Percentiles rank a stretch among this genome's conserved stretches.
phyloP scores from a whole-genome alignment of 768 basidiomycete genomes.

The Tricholoma sp. region DNA sequence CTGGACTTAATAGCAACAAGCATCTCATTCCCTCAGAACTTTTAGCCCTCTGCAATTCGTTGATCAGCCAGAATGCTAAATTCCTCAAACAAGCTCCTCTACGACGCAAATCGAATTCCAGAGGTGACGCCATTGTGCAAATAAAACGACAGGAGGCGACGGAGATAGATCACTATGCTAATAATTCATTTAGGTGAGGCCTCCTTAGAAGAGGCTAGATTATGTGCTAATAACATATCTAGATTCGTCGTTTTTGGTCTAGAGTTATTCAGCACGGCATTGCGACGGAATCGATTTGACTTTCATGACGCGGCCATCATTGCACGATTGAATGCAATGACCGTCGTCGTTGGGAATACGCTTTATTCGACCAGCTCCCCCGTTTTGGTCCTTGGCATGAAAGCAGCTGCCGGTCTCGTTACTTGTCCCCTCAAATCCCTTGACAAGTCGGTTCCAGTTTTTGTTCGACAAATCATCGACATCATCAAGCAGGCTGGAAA shows the following conservation, averaged over 20 bases:
- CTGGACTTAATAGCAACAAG: constrained; percentile 80
- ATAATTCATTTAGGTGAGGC: constrained; percentile 80
- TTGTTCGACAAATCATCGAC: constrained; percentile 77
- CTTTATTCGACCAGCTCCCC: constrained; percentile 78
- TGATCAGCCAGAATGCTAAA: constrained; percentile 85
- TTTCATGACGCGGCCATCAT: constrained; percentile 70
- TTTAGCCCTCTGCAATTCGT: constrained; percentile 78
- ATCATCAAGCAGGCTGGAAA: constrained; percentile 79
- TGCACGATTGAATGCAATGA: constrained; percentile 82
- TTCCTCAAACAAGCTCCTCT: constrained; percentile 66
- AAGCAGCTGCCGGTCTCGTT: constrained; percentile 72
- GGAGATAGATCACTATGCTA: constrained; percentile 66
- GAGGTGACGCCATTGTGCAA: constrained; percentile 68
- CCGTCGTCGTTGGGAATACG: constrained; percentile 83
- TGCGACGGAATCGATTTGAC: constrained; percentile 82
- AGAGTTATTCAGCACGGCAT: constrained; percentile 84
- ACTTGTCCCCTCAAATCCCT: constrained; percentile 80
- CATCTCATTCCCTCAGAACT: constrained; percentile 65
- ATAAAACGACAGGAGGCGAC: constrained; percentile 57
- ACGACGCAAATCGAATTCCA: constrained; percentile 32
- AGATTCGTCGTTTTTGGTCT: constrained; percentile 91
- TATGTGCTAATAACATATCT: constrained; percentile 4
- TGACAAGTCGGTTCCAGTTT: constrained; percentile 71
- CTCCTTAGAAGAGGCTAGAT: not conserved
- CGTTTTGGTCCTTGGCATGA: constrained; percentile 72